These are phyloP conservation scores for Zasmidium cellare DNA, from an alignment of 2,329 filamentous ascomycete species.

Conservation along the genomic window DNA sequence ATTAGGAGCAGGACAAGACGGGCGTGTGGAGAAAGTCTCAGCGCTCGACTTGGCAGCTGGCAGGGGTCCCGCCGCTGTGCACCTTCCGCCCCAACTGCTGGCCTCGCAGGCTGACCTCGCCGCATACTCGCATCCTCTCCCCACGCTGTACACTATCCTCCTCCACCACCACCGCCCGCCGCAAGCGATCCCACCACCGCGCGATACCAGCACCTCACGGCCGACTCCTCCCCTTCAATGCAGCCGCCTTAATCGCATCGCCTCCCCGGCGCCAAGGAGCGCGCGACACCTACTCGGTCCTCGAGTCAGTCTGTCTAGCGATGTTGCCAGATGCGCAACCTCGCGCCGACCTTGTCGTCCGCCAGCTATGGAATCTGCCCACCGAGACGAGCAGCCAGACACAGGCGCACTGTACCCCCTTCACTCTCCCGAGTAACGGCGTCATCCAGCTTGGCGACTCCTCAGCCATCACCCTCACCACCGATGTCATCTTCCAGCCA, in stretches of 20 bases:
- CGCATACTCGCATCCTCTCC: background rate
- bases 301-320: slow-evolving; percentile 9
- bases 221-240: slow-evolving; percentile 10
- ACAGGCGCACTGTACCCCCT: slow-evolving; percentile 57
- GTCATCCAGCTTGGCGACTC: slow-evolving; percentile 54
- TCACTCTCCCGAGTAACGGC: slow-evolving; percentile 61
- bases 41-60: background rate
- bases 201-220: background rate
- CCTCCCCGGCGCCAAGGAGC: slow-evolving; percentile 19
- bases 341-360: slow-evolving; percentile 13
- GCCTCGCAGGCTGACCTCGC: background rate
- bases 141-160: background rate
- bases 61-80: background rate
- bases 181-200: background rate
- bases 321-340: slow-evolving; percentile 21
- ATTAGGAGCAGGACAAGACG: too few relatives aligned
- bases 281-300: slow-evolving; percentile 3
- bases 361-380: slow-evolving; percentile 36
- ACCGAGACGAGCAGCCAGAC: slow-evolving; percentile 18
- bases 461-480: slow-evolving; percentile 59
- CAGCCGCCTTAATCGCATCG: slow-evolving; percentile 19
- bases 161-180: background rate
- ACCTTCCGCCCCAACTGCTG: background rate
- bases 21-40: too few relatives aligned
- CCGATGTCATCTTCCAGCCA: slow-evolving; percentile 61